phyloP scores from a whole-genome alignment of 805 yeast species.

The Metschnikowia rubicola region DNA sequence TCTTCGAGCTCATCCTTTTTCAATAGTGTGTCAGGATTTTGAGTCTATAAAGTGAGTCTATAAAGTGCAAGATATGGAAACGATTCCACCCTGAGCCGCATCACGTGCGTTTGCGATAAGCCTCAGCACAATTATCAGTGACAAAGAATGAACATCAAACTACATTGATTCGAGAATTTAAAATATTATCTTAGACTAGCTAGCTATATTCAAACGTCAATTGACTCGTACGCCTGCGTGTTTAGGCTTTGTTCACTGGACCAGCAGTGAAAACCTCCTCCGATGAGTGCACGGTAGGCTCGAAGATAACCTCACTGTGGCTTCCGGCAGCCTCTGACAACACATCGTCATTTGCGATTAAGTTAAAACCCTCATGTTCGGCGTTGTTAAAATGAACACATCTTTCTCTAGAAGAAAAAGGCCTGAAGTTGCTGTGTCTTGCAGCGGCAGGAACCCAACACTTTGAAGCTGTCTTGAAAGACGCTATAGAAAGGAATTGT shows the following conservation, averaged over 20 bases:
- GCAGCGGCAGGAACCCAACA: slow-evolving; percentile 33
- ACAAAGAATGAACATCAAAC: too few species aligned
- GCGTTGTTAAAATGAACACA: slow-evolving; percentile 32
- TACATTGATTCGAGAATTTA: too few species aligned
- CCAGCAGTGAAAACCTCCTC: slow-evolving; percentile 44
- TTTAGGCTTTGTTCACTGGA: slow-evolving; percentile 35
- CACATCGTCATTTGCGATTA: slow-evolving; percentile 36
- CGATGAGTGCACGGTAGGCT: slow-evolving; percentile 39
- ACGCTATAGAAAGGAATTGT: slow-evolving; percentile 31
- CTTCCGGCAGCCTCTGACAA: slow-evolving; percentile 12
- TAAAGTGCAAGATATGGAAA: too few species aligned
- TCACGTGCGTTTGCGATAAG: too few species aligned
- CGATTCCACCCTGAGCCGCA: too few species aligned
- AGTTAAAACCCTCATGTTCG: slow-evolving; percentile 22
- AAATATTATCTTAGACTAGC: too few species aligned
- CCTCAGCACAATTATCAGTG: too few species aligned
- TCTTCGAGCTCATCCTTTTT: slow-evolving; percentile 1
- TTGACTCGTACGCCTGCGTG: not conserved
- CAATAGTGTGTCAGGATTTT: not conserved
- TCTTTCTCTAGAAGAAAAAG: slow-evolving; percentile 36
- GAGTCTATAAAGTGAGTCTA: too few species aligned
- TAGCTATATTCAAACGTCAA: too few species aligned
- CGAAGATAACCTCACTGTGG: slow-evolving; percentile 22
- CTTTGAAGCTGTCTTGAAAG: slow-evolving; percentile 40
- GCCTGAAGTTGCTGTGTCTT: slow-evolving; percentile 20